These are phyloP conservation scores for Ceratocystis eucalypticola DNA, from an alignment of 2,329 filamentous ascomycete genomes.

Conservation along the genomic window DNA sequence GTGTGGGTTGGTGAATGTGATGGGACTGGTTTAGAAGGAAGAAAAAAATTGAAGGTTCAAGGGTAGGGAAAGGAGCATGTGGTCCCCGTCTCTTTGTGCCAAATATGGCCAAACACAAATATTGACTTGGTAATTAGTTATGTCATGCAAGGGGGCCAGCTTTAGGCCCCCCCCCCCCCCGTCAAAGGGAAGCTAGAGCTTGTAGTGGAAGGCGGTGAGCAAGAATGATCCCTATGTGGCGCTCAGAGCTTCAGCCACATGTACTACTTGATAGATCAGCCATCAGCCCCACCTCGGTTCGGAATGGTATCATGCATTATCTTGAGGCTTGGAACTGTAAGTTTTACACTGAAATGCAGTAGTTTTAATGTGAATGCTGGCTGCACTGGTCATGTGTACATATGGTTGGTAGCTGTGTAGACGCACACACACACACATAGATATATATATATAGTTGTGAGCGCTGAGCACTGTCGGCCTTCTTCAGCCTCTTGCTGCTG, in stretches of 20 bases:
- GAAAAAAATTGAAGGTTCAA: background rate
- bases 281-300: background rate
- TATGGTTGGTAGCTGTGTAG: too few relatives aligned
- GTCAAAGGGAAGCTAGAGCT: background rate
- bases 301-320: background rate
- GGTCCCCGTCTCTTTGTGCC: background rate
- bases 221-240: background rate
- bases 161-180: background rate
- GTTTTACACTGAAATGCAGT: background rate
- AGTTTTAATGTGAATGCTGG: background rate
- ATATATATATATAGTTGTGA: too few relatives aligned
- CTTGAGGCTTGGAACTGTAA: background rate
- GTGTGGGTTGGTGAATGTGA: background rate
- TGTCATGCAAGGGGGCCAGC: background rate
- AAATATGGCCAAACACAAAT: constrained; percentile 1
- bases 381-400: background rate
- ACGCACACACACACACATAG: too few relatives aligned
- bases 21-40: too few relatives aligned
- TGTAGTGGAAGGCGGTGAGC: background rate
- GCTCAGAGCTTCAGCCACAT: constrained; percentile 1
- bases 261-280: background rate
- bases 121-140: background rate
- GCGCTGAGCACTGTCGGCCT: background rate
- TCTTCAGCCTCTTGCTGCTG: background rate
- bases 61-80: background rate